Base-by-base conservation (phyloP, 2,329 filamentous ascomycete species). In the Xylaria sp. region DNA sequence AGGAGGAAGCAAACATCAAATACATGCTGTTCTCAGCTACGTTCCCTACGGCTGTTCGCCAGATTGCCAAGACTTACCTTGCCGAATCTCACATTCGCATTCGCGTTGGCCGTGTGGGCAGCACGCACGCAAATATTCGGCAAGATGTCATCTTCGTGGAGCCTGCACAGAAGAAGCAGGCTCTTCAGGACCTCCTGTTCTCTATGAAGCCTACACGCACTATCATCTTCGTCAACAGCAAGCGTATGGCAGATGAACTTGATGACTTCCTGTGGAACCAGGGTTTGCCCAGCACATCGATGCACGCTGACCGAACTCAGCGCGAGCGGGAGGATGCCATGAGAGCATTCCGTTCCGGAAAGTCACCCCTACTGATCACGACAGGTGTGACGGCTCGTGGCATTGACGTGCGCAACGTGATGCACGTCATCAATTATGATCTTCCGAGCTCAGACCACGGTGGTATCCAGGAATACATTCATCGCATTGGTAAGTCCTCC, bases 341-440 rank as follows among this genome's bases (percentile, higher is more conserved):
- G 86, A 86, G 92, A 63, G 82, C 88, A 1, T 97, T 97, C 80
- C 87, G 90, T 18, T 78, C 76, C 18, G 93, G 90, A 1, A 82
- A 81, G 26, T 80, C 82, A 8, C 92, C 93, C 0, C 89, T 99
- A 50, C 73, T 99, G 53, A 84, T 97, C 55, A 86, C 93, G 9
- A 97, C 93, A 19, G 91, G 90, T 44, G 84, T 99, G 47, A 87
- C 89, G 47, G 90, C 91, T 67, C 91, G 94, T 64, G 94, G 94
- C 6, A 86, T 97, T 29, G 92, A 97, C 63, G 88, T 97, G 34
- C 84, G 84, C 53, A 91, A 94, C 61, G 88, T 97, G 5, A 85
- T 87, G 77, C 91, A 96, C 60, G 89, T 99, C 56, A 88, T 99
- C 80, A 97, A 99, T 74, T 97, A 87, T 64, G 92, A 97, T 57